Percentiles rank a stretch among this genome's conserved stretches.
phyloP scores from a whole-genome alignment of 2,329 filamentous ascomycete genomes.

The Ophiostoma sp. region DNA sequence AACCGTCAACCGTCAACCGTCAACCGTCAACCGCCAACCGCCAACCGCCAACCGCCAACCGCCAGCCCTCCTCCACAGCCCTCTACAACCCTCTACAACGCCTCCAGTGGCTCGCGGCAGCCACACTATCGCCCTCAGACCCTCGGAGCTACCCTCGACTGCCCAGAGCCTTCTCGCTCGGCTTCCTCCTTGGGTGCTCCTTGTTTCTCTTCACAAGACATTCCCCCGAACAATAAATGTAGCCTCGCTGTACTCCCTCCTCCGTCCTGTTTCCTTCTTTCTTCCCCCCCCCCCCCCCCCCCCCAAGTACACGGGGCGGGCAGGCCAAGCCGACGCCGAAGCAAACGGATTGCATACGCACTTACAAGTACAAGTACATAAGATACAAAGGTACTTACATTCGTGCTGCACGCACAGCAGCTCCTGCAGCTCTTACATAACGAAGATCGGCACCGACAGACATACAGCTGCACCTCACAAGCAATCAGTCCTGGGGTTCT shows the following conservation, averaged over 20 bases:
- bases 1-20: not conserved
- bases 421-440: constrained; percentile 10
- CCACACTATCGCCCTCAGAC: not conserved
- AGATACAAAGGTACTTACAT: too few species aligned
- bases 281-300: not conserved
- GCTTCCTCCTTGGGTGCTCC: too few species aligned
- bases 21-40: not conserved
- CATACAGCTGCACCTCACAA: not conserved
- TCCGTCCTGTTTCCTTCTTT: too few species aligned
- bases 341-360: constrained; percentile 11
- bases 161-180: too few species aligned
- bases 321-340: constrained; percentile 18
- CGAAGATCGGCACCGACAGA: constrained; percentile 6
- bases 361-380: not conserved
- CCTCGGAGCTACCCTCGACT: not conserved
- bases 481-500: not conserved
- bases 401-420: not conserved
- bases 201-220: too few species aligned
- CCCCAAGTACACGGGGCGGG: constrained; percentile 21
- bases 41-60: not conserved
- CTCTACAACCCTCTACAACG: not conserved
- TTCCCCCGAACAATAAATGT: constrained; percentile 19
- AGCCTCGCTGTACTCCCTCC: constrained; percentile 17
- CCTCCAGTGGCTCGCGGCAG: too few species aligned
- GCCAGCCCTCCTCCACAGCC: not conserved